Evolutionary conservation across 495 filamentous ascomycete genomes (phyloP), one percentile per base, ranked within the genome.

Genomic region (Aspergillus cristatus): DNA sequence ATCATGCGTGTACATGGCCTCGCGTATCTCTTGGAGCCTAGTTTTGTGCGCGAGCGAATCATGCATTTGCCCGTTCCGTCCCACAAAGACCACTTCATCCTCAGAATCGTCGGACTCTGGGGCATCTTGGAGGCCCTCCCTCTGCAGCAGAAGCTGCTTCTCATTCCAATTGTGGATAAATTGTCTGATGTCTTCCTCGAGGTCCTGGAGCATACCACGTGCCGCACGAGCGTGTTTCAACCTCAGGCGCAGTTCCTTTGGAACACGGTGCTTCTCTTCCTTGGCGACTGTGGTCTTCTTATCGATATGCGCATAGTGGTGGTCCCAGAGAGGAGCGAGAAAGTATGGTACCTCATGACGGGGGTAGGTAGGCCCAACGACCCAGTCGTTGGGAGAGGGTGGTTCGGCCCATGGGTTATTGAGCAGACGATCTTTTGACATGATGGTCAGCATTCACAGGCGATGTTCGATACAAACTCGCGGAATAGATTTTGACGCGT

Each of bases 41-140:
- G 41, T 41, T 35, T 48, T 61, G 40, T 52, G 59, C 42, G 54
- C 54, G 22, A 63, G 61, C 17, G 75, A 68, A 43, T 86, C 83
- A 49, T 76, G 76, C 79, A 79, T 85, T 38, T 65, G 68, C 5
- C 83, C 81, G 48, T 85, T 80, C 3, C 83, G 68, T 1, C 87
- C 88, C 7, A 94, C 79, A 55, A 94, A 96, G 2, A 96, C 86
- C 46, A 97, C 87, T 60, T 97, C 90, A 40, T 94, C 88, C 48
- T 93, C 87, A 26, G 82, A 67, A 14, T 65, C 75, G 12, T 67
- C 59, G 14, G 75, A 70, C 14, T 67, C 62, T 13, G 70, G 54
- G 1, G 55, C 65, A 38, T 74, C 67, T 6, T 70, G 67, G 25
- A 64, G 59, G 0, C 67, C 70, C 20, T 77, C 69, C 34, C 65